Conservation (phyloP, 164 flowering plant species). For the Vitis riparia region DNA sequence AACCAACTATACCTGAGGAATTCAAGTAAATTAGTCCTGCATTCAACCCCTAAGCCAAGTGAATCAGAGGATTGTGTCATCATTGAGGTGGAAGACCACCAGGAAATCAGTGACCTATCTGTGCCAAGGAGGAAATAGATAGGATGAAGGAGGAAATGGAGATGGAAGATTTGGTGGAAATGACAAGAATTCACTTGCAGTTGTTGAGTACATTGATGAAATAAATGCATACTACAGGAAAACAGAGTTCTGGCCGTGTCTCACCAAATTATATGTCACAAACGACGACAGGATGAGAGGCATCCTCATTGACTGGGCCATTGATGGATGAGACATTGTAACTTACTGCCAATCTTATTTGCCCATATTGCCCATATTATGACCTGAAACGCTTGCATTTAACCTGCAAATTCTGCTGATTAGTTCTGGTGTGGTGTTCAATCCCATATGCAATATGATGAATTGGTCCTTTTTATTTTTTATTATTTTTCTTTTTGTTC, state of each 20-base stretch:
- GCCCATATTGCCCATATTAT: too few species aligned
- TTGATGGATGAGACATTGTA: slow-evolving; percentile 90
- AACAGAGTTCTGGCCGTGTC: slow-evolving; percentile 50
- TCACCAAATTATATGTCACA: slow-evolving; percentile 62
- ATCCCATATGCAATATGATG: too few species aligned
- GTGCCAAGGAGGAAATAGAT: slow-evolving; percentile 72
- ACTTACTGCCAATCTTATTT: slow-evolving; percentile 67
- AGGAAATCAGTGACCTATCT: slow-evolving; percentile 24
- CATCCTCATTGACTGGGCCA: slow-evolving; percentile 89
- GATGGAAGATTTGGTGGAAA: slow-evolving; percentile 69
- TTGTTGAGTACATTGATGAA: slow-evolving; percentile 80
- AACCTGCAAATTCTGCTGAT: too few species aligned
- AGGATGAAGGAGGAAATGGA: slow-evolving; percentile 79
- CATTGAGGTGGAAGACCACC: slow-evolving; percentile 49
- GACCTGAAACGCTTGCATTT: too few species aligned
- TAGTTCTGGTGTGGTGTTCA: too few species aligned
- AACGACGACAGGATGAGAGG: slow-evolving; percentile 87
- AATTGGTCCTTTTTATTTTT: too few species aligned
- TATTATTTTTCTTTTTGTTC: too few species aligned
- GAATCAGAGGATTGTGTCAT: slow-evolving; percentile 39
- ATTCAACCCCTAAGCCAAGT: slow-evolving; percentile 10
- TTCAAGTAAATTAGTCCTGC: slow-evolving; percentile 22
- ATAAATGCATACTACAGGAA: slow-evolving; percentile 59
- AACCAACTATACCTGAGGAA: slow-evolving; percentile 24
- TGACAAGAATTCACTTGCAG: slow-evolving; percentile 66